These are phyloP conservation scores for Elsinoe fawcettii DNA, from an alignment of 2,329 filamentous ascomycete species.

Conservation along the genomic window DNA sequence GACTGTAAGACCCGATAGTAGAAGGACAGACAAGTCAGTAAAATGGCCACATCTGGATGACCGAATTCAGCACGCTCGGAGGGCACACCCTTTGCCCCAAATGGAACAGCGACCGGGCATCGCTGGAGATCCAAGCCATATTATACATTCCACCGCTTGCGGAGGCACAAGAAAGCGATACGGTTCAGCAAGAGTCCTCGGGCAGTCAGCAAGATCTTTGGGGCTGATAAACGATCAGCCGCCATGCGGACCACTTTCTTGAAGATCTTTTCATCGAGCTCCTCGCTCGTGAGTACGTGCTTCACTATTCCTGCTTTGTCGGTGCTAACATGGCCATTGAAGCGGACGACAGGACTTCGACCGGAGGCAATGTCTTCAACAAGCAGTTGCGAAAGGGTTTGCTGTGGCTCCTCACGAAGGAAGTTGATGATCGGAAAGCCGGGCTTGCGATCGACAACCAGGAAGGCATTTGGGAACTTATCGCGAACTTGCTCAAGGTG, in stretches of 20 bases:
- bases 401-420: constrained; percentile 36
- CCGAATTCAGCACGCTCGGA: constrained; percentile 57
- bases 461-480: constrained; percentile 40
- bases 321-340: background rate
- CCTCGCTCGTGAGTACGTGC: background rate
- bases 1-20: constrained; percentile 54
- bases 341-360: constrained; percentile 15
- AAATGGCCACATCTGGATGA: constrained; percentile 59
- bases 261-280: background rate
- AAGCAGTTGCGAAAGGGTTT: constrained; percentile 25
- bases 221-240: background rate
- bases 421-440: constrained; percentile 52
- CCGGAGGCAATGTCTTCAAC: constrained; percentile 29
- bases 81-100: constrained; percentile 57
- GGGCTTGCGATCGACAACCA: constrained; percentile 39
- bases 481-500: constrained; percentile 31
- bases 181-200: constrained; percentile 55
- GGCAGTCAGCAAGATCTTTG: constrained; percentile 44
- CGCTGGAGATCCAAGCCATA: constrained; percentile 44
- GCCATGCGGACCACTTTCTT: background rate
- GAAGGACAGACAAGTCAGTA: constrained; percentile 58
- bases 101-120: constrained; percentile 59
- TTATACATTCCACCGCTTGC: constrained; percentile 60
- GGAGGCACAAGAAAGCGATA: constrained; percentile 52
- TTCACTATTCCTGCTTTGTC: constrained; percentile 17